phyloP scores from a whole-genome alignment of 2,329 filamentous ascomycete genomes.

The Aspergillus thermomutatus region DNA sequence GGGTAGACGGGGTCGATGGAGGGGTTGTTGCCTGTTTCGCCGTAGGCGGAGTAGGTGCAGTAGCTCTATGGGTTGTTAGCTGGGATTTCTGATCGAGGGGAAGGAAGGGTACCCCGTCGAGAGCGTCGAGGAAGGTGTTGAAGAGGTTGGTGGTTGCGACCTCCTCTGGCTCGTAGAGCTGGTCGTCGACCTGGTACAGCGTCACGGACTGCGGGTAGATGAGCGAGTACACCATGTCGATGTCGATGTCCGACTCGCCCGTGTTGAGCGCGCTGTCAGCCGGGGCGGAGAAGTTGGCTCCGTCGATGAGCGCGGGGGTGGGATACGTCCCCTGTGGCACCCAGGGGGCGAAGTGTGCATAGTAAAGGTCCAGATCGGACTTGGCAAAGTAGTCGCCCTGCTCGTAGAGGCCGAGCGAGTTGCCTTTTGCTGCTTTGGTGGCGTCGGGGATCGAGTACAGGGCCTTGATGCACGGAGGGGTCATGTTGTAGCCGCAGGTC shows the following conservation, averaged over 20 bases:
- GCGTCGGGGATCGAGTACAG: slow-evolving; percentile 47
- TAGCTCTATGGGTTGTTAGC: slow-evolving; percentile 36
- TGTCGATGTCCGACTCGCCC: slow-evolving; percentile 54
- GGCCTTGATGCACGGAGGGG: slow-evolving; percentile 54
- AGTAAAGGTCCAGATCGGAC: slow-evolving; percentile 49
- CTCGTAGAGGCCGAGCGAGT: slow-evolving; percentile 54
- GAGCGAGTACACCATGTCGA: slow-evolving; percentile 54
- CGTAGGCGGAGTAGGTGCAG: slow-evolving; percentile 51
- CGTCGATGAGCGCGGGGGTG: slow-evolving; percentile 46
- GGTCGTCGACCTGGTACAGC: slow-evolving; percentile 51
- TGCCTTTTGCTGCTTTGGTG: slow-evolving; percentile 39
- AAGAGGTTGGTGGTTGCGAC: slow-evolving; percentile 31
- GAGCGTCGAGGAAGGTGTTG: slow-evolving; percentile 51
- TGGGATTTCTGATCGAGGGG: too few relatives aligned
- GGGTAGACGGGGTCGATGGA: slow-evolving; percentile 52
- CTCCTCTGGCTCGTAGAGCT: slow-evolving; percentile 37
- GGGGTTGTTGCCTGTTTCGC: slow-evolving; percentile 48
- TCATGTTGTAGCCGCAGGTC: slow-evolving; percentile 54
- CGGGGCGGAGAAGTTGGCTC: slow-evolving; percentile 40
- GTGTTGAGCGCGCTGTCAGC: slow-evolving; percentile 30
- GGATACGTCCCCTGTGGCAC: slow-evolving; percentile 46
- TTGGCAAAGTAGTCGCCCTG: slow-evolving; percentile 53
- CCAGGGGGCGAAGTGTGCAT: slow-evolving; percentile 41
- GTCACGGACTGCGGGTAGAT: slow-evolving; percentile 52
- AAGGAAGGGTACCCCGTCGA: slow-evolving; percentile 47